Base-by-base conservation (phyloP, 139 green algal species). In the Deuterostichococcus epilithicus region DNA sequence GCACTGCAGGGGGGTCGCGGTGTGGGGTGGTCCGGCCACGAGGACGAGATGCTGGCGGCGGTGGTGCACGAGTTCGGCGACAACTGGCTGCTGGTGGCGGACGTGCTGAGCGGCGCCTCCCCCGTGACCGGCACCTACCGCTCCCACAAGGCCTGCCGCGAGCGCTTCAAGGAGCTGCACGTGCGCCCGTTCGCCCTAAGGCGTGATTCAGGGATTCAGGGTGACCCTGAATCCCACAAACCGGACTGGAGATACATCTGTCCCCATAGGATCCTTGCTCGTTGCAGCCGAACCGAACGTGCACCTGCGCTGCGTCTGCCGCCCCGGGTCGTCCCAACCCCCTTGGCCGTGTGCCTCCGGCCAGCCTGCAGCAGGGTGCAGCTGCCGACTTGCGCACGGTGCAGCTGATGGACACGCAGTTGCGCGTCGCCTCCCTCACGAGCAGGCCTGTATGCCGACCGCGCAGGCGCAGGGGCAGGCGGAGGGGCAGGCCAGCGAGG, bases 61-160 rank as follows among this genome's bases (percentile, higher is more conserved):
- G 82, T 91, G 37, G 87, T 89, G 20, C 85, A 92, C 81, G 89
- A 93, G 73, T 93, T 93, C 85, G 86, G 87, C n/a, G 68, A 76
- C 39, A 93, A 93, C 82, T 93, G 86, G 83, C 81, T 73, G n/a
- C 83, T 93, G 72, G 86, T 91, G 45, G 81, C 84, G 1, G 89
- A 93, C 75, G 81, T 92, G 35, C 78, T 93, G 25, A 80, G 60
- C 38, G 33, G 72, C 68, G 82, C 76, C 60, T 72, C 82, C 20
- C 73, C 74, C 68, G 71, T 93, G 77, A 85, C 87, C 74, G 88
- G 88, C 73, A 81, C 87, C 47, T 86, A 85, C 74, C 78, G 86
- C n/a, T 73, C 79, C 25, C 52, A 75, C 18, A 70, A 80, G 37
- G 76, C 81, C 32, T 92, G 88, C 81, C 72, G 77, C 25, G 76